phyloP scores from a whole-genome alignment of 768 basidiomycete species.

The Ramaria sp. region DNA sequence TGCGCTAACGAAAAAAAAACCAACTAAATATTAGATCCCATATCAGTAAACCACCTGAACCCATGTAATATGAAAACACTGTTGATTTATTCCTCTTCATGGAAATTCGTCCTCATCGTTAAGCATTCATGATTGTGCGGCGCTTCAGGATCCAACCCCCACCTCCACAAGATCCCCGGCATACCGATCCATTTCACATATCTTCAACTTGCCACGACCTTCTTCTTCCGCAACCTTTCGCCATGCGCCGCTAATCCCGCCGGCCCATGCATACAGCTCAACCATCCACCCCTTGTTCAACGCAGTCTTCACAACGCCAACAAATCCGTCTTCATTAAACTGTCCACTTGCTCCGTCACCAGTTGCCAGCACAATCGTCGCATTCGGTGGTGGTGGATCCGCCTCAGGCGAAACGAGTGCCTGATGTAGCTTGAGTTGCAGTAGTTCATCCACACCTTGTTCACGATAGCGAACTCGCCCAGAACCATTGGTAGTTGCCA shows the following conservation, averaged over 20 bases:
- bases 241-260: conserved; percentile 72
- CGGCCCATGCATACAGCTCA: conserved; percentile 91
- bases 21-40: neutral
- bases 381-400: conserved; percentile 40
- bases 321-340: conserved; percentile 88
- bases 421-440: conserved; percentile 89
- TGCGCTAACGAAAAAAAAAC: neutral
- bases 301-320: conserved; percentile 78
- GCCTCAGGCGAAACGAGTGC: conserved; percentile 62
- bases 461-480: conserved; percentile 59
- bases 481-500: conserved; percentile 1
- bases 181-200: conserved; percentile 6
- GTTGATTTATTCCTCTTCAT: neutral
- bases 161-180: conserved; percentile 1
- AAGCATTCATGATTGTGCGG: neutral
- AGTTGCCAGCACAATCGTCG: conserved; percentile 84
- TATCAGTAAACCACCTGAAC: neutral
- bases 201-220: conserved; percentile 15
- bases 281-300: conserved; percentile 87
- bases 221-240: conserved; percentile 39
- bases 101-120: neutral
- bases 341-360: conserved; percentile 90
- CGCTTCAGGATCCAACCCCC: neutral
- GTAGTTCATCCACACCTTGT: conserved; percentile 90
- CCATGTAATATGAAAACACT: neutral